Percentiles rank a stretch among this genome's conserved stretches.
phyloP scores from a whole-genome alignment of 257 asterid species.

The Prunella vulgaris region DNA sequence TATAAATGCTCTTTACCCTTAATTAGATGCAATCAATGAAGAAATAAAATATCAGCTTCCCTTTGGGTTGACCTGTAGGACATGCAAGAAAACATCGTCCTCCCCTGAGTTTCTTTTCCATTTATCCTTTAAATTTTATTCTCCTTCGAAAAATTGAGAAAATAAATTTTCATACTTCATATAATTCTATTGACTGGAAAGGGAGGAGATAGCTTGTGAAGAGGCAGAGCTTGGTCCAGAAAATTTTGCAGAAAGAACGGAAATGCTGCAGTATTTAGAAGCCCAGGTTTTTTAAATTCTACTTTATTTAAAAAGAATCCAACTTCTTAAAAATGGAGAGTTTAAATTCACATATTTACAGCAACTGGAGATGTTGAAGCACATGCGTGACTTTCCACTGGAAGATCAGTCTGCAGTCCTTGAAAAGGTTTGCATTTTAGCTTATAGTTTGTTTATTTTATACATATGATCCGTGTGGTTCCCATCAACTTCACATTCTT shows the following conservation, averaged over 20 bases:
- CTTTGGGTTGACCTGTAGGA: not conserved
- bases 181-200: slow-evolving; percentile 26
- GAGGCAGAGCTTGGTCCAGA: slow-evolving; percentile 93
- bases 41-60: not conserved
- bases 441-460: not conserved
- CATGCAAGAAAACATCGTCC: not conserved
- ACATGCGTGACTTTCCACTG: slow-evolving; percentile 65
- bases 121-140: not conserved
- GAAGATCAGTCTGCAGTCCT: slow-evolving; percentile 82
- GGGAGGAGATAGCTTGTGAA: slow-evolving; percentile 94
- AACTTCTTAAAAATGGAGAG: not conserved
- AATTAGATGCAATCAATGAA: not conserved
- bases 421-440: slow-evolving; percentile 49
- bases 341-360: slow-evolving; percentile 25
- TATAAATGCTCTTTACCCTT: not conserved
- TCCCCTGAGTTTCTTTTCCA: not conserved
- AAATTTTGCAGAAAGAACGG: slow-evolving; percentile 50
- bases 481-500: not conserved
- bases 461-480: not conserved
- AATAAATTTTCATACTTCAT: not conserved
- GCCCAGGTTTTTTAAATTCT: slow-evolving; percentile 43
- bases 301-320: not conserved
- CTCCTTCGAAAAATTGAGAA: not conserved
- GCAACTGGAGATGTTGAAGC: slow-evolving; percentile 87
- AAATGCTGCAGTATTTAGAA: slow-evolving; percentile 51